Conservation (phyloP, 805 yeast species). For the Starmerella vaccinii region DNA sequence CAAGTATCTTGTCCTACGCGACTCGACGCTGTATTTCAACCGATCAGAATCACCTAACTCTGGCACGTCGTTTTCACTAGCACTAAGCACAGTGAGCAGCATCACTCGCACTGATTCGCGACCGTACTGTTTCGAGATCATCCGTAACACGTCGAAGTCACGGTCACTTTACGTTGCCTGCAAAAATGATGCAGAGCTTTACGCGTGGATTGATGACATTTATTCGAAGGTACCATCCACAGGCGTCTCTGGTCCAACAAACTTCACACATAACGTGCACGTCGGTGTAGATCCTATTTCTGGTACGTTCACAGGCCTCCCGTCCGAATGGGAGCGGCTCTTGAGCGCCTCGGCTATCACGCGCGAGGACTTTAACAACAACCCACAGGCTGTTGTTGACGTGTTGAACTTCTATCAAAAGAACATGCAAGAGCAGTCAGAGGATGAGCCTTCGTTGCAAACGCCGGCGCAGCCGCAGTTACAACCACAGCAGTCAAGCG, state of each 20-base stretch:
- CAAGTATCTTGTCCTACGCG: conserved; percentile 67
- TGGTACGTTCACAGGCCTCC: conserved; percentile 85
- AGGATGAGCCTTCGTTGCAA: neutral
- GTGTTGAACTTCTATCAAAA: conserved; percentile 65
- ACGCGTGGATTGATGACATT: conserved; percentile 86
- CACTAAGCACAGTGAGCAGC: conserved; percentile 49
- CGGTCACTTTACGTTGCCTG: conserved; percentile 66
- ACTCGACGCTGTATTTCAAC: conserved; percentile 62
- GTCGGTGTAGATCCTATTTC: conserved; percentile 79
- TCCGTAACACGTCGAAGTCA: conserved; percentile 32
- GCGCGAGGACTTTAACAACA: conserved; percentile 73
- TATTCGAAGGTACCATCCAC: conserved; percentile 35
- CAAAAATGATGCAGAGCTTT: conserved; percentile 66
- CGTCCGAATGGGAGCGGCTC: conserved; percentile 82
- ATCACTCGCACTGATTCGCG: conserved; percentile 60
- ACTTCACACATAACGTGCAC: conserved; percentile 90
- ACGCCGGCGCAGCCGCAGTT: conserved; percentile 10
- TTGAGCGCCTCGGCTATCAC: conserved; percentile 80
- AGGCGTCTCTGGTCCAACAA: conserved; percentile 80
- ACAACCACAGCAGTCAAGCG: neutral
- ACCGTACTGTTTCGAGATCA: conserved; percentile 73
- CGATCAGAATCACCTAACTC: conserved; percentile 43
- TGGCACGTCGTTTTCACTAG: conserved; percentile 33
- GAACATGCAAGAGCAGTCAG: conserved; percentile 24
- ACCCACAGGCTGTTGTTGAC: conserved; percentile 90